phyloP scores from a whole-genome alignment of 1,139 yeast species.

The Suhomyces yuchorum region DNA sequence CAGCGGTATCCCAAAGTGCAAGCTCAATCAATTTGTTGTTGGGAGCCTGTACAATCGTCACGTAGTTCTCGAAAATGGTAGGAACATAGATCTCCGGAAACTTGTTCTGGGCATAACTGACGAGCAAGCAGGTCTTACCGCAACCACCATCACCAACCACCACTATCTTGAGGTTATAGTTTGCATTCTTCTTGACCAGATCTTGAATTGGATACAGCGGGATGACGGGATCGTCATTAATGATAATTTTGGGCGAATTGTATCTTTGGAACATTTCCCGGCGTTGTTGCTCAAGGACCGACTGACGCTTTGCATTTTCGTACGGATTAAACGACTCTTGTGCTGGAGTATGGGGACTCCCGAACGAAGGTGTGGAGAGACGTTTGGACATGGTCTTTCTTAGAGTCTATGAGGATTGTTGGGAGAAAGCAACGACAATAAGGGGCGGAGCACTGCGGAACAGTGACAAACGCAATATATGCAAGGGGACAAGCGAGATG shows the following conservation, averaged over 20 bases:
- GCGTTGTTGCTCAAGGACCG: constrained; percentile 25
- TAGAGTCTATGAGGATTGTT: background rate
- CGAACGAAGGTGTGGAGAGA: constrained; percentile 8
- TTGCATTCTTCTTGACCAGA: constrained; percentile 34
- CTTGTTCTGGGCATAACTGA: constrained; percentile 76
- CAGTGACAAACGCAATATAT: background rate
- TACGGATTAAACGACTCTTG: constrained; percentile 30
- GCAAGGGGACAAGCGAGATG: constrained; percentile 2
- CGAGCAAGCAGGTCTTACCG: constrained; percentile 86
- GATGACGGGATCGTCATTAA: constrained; percentile 42
- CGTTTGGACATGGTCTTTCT: constrained; percentile 10
- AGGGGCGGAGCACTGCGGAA: background rate
- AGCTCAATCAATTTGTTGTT: constrained; percentile 61
- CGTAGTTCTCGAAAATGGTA: constrained; percentile 84
- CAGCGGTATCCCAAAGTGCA: constrained; percentile 93
- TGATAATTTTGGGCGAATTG: constrained; percentile 33
- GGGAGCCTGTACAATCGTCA: constrained; percentile 63
- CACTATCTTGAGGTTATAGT: constrained; percentile 62
- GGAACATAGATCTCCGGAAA: constrained; percentile 86
- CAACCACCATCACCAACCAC: constrained; percentile 96
- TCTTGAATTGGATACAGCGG: constrained; percentile 41
- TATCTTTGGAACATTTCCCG: constrained; percentile 22
- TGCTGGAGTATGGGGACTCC: constrained; percentile 9
- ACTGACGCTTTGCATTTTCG: constrained; percentile 28
- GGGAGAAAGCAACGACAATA: background rate